Evolutionary conservation across 192 early-diverging fungal species (phyloP), one percentile per base, ranked within the genome.

Genomic region (Coemansia furcata): DNA sequence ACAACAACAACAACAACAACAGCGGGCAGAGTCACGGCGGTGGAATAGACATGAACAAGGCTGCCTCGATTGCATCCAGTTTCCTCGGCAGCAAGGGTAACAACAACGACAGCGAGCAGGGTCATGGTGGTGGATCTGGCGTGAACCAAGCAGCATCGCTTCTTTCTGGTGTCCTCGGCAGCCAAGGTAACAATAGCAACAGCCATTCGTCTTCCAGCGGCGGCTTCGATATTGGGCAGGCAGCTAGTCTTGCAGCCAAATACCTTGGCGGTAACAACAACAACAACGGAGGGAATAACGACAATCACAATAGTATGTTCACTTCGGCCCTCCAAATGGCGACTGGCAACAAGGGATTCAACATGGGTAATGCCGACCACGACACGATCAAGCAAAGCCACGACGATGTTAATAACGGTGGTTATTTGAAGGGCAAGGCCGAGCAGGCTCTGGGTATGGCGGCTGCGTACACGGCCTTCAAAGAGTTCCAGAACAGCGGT

Each of bases 401-500:
- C 52, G 63, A 67, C 17, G 47, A 36, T 11, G 67, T 74, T 26
- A 62, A 49, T 37, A 43, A 52, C 19, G 38, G 67, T n/a, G 33
- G 57, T 29, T 49, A 71, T n/a, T n/a, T 77, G 62, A 66, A 49
- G 17, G 11, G 19, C 30, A 62, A 72, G 72, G 75, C 71, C 1
- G 74, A 82, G 65, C 63, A 74, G 55, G 66, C 72, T 0, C 65
- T 82, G 74, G 80, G 80, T 0, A 46, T 82, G 66, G 80, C 80
- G 2, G 68, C 80, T 3, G 80, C 74, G 19, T 82, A 74, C 30
- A 77, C 66, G 71, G 80, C 80, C 10, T 73, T 73, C 62, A 66
- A 78, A 38, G 65, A 78, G 44, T 82, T 74, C 63, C 60, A 74
- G n/a, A 47, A n/a, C 37, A 19, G 32, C 37, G 11, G 44, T 9